Base-by-base conservation (phyloP, 2,329 filamentous ascomycete species). In the Diaporthe batatas region DNA sequence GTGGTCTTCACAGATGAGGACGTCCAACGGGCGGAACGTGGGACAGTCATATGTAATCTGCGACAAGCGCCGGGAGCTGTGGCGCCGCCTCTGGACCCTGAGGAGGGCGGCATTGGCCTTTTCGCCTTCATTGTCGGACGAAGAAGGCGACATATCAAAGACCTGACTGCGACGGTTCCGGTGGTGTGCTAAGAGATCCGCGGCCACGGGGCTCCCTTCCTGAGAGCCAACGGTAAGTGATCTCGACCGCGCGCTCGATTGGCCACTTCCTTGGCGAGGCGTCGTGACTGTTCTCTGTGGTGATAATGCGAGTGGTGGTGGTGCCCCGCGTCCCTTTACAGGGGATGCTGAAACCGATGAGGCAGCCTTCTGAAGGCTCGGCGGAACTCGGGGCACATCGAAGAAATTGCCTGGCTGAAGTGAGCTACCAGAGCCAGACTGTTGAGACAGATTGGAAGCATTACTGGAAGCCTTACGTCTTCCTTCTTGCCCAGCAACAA, bases 1-100 rank as follows among this genome's bases (percentile, higher is more conserved):
- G 81, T 99, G 96, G 79, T 99, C 96, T 83, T 99, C 96, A 80
- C 96, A 98, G 68, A 99, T 97, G 68, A 99, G 87, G 7, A 99
- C 93, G 82, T 99, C 96, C 68, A 99, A 84, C 2, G 96, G 95
- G 39, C 96, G 90, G 83, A 98, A 99, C 47, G 92, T 89, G 3
- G 96, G 96, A 69, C 96, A 95, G 53, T 93, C 89, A 49, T 97
- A 87, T 67, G 92, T 95, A 78, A 98, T 95, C 78, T 97, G 95
- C 0, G 96, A 99, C 79, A 98, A 89, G 65, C 96, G 91, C 25
- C 96, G 89, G n/a, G 96, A 97, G 81, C 95, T 98, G 81, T 98
- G 96, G n/a, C 96, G 91, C 12, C 96, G 92, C 47, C 96, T 89
- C 80, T 99, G 96, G 5, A 99, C 96, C 68, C 97, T 94, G 55